Percentiles rank a stretch among this genome's conserved stretches.
phyloP scores from a whole-genome alignment of 176 grass and related monocot species.

The Poa pratensis region DNA sequence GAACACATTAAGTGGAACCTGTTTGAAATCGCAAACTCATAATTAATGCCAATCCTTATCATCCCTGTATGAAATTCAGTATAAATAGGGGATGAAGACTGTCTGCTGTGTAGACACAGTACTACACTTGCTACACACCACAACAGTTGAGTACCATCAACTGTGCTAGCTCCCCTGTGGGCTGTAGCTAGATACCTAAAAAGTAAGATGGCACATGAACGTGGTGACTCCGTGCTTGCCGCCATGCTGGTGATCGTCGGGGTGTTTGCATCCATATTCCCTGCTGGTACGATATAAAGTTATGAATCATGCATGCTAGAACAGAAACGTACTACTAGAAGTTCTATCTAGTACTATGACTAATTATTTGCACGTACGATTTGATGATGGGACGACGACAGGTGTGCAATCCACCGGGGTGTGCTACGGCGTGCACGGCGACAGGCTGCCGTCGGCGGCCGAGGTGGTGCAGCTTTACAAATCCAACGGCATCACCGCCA shows the following conservation, averaged over 20 bases:
- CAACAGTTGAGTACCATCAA: too few relatives aligned
- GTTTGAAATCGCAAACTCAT: background rate
- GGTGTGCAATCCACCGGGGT: slow-evolving; percentile 49
- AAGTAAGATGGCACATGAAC: slow-evolving; percentile 21
- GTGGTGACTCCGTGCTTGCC: background rate
- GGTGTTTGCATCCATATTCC: slow-evolving; percentile 35
- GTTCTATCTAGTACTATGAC: too few relatives aligned
- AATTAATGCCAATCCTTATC: background rate
- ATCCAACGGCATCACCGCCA: slow-evolving; percentile 58
- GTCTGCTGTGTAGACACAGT: background rate
- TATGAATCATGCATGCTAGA: background rate
- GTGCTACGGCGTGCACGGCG: slow-evolving; percentile 72
- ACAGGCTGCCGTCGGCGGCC: slow-evolving; percentile 68
- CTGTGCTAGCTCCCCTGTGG: too few relatives aligned
- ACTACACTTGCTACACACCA: background rate
- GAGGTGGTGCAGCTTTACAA: slow-evolving; percentile 81
- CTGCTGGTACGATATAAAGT: slow-evolving; percentile 30
- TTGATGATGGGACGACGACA: background rate
- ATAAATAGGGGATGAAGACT: too few relatives aligned
- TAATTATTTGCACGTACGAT: too few relatives aligned
- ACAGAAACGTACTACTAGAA: too few relatives aligned
- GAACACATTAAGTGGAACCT: too few relatives aligned
- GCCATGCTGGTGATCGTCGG: slow-evolving; percentile 30
- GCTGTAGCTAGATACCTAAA: too few relatives aligned
- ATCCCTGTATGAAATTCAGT: background rate